Evolutionary conservation across 305 asterid genomes (phyloP).

Genomic region (Solanum chacoense): DNA sequence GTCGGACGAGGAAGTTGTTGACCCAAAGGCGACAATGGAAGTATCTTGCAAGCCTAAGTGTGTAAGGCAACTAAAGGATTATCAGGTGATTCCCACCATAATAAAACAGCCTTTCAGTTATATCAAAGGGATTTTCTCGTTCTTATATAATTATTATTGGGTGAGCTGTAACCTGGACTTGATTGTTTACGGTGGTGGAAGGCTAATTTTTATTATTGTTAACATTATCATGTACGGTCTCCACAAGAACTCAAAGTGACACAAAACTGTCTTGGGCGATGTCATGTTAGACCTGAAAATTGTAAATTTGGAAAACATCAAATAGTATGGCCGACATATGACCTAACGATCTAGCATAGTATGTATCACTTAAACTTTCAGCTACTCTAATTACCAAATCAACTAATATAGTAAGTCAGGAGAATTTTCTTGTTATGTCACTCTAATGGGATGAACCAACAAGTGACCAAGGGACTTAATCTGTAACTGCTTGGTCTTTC

Average conservation of each 20-base stretch:
- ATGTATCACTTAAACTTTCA: background rate
- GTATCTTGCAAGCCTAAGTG: constrained; percentile 63
- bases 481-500: background rate
- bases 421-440: background rate
- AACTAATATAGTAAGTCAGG: background rate
- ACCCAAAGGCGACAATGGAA: constrained; percentile 45
- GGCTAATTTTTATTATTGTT: background rate
- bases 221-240: background rate
- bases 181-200: background rate
- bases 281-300: background rate
- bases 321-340: background rate
- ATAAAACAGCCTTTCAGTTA: background rate
- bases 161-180: background rate
- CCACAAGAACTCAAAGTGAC: background rate
- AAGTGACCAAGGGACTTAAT: background rate
- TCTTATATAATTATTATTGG: background rate
- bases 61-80: constrained; percentile 45
- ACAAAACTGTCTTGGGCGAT: background rate
- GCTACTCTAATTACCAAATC: background rate
- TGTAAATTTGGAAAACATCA: background rate
- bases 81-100: constrained; percentile 29
- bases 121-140: background rate
- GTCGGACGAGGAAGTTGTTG: constrained; percentile 53
- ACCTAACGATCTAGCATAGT: background rate
- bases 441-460: background rate